phyloP scores from a whole-genome alignment of 495 filamentous ascomycete genomes.

The Aspergillus conjunctus region DNA sequence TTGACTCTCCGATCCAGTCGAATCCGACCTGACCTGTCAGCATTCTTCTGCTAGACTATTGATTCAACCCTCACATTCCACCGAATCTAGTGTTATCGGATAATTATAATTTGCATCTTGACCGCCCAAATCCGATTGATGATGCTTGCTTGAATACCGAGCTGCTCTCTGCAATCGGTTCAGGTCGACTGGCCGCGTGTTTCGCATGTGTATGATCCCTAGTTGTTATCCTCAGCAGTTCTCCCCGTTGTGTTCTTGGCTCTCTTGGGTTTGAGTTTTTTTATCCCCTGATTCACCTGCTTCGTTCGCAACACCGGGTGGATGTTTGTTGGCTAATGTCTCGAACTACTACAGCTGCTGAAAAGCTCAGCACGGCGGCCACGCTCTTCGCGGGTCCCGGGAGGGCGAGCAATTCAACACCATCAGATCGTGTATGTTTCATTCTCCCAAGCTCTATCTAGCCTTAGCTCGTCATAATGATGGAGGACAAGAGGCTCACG shows the following conservation, averaged over 20 bases:
- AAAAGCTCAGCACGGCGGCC: slow-evolving; percentile 38
- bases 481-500: slow-evolving; percentile 10
- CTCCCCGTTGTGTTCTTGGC: background rate
- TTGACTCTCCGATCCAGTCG: slow-evolving; percentile 2
- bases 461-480: background rate
- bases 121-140: slow-evolving; percentile 12
- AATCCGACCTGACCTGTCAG: slow-evolving; percentile 24
- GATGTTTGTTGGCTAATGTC: slow-evolving; percentile 20
- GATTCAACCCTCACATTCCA: slow-evolving; percentile 23
- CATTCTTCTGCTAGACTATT: slow-evolving; percentile 25
- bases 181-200: background rate
- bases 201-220: slow-evolving; percentile 16
- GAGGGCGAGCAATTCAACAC: slow-evolving; percentile 36
- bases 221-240: background rate
- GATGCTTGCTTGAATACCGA: slow-evolving; percentile 7
- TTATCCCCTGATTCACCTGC: background rate
- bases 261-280: background rate
- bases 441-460: background rate
- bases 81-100: slow-evolving; percentile 13
- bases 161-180: slow-evolving; percentile 1
- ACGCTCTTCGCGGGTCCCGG: slow-evolving; percentile 46
- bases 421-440: slow-evolving; percentile 40
- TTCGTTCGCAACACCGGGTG: background rate
- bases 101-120: slow-evolving; percentile 4
- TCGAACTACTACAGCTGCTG: slow-evolving; percentile 27